phyloP scores from a whole-genome alignment of 83 land plant genomes.

The Larix sibirica region DNA sequence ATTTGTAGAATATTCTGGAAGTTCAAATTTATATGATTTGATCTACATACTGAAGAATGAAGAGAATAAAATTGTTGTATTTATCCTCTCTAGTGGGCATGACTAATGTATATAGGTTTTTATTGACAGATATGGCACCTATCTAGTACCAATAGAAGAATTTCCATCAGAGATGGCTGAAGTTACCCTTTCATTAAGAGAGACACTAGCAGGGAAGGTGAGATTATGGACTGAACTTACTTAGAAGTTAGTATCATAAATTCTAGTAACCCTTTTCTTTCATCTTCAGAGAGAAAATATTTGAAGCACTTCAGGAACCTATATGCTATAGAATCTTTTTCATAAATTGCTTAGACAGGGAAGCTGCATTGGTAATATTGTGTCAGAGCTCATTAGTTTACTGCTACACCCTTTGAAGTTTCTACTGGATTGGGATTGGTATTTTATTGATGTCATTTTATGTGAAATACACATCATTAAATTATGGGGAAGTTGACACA shows the following conservation, averaged over 20 bases:
- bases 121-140: slow-evolving; percentile 27
- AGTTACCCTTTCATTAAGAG: slow-evolving; percentile 16
- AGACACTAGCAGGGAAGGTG: slow-evolving; percentile 42
- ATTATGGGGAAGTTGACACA: no score
- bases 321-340: no score
- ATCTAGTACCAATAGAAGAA: slow-evolving; percentile 20
- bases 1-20: background rate
- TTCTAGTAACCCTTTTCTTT: background rate
- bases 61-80: background rate
- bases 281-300: background rate
- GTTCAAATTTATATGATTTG: background rate
- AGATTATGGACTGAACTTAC: slow-evolving; percentile 1
- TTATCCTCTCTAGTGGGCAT: background rate
- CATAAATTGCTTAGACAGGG: no score
- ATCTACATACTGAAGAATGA: no score
- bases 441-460: no score
- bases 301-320: no score
- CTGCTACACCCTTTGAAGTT: no score
- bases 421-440: no score
- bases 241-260: background rate
- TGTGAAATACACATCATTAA: no score
- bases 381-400: no score
- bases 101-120: background rate
- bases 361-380: no score
- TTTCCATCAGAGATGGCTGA: slow-evolving; percentile 30